Evolutionary conservation across 495 filamentous ascomycete species (phyloP).

Genomic region (Durotheca rogersii): DNA sequence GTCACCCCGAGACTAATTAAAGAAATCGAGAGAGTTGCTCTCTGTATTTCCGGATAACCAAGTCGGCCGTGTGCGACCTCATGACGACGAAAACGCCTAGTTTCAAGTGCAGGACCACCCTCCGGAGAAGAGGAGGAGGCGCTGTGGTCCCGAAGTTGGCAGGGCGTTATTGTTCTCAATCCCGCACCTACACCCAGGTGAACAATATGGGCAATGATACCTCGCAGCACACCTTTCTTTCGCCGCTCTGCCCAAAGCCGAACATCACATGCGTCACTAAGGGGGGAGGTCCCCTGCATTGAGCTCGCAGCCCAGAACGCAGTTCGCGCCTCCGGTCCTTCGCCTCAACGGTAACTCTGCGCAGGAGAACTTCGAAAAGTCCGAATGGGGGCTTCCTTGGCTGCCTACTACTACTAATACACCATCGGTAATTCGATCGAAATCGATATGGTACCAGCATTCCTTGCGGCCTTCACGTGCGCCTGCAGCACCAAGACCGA

Average conservation of each 20-base stretch:
- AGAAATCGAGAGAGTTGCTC: not conserved
- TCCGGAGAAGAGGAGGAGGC: not conserved
- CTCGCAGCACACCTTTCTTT: constrained; percentile 63
- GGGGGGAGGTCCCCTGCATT: constrained; percentile 73
- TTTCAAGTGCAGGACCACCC: not conserved
- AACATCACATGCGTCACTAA: constrained; percentile 79
- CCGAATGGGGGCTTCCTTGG: constrained; percentile 77
- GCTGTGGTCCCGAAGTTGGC: no score
- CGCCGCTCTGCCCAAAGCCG: constrained; percentile 69
- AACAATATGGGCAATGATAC: constrained; percentile 54
- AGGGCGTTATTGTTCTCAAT: not conserved
- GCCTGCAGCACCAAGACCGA: constrained; percentile 67
- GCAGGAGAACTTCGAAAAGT: constrained; percentile 58
- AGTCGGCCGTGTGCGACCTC: not conserved
- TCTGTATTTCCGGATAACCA: not conserved
- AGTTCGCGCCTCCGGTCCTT: constrained; percentile 64
- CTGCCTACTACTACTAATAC: constrained; percentile 80
- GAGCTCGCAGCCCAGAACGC: constrained; percentile 62
- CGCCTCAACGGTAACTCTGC: constrained; percentile 57
- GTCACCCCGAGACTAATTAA: not conserved
- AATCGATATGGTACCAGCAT: no score
- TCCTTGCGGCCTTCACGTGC: constrained; percentile 76
- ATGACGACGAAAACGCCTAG: not conserved
- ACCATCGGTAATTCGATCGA: constrained; percentile 71
- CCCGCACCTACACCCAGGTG: not conserved